phyloP scores from a whole-genome alignment of 768 basidiomycete species.

The Rhodotorula kratochvilovae region DNA sequence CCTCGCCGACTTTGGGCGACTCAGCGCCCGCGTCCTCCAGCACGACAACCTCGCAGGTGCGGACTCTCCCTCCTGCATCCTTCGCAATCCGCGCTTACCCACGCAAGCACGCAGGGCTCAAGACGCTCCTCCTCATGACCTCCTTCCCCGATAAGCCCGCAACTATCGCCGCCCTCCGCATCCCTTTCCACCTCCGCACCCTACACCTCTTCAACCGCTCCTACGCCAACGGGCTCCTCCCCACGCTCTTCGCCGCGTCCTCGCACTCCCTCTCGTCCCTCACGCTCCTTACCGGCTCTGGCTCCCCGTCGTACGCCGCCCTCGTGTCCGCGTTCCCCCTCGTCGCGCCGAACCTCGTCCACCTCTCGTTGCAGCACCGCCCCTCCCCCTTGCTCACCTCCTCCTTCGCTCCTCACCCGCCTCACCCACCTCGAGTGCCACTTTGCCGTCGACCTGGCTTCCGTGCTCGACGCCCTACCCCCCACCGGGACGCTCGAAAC shows the following conservation, averaged over 20 bases:
- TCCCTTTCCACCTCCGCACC: conserved; percentile 24
- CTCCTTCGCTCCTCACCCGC: background rate
- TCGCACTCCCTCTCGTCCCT: conserved; percentile 10
- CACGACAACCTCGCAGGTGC: conserved; percentile 21
- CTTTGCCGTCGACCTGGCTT: conserved; percentile 16
- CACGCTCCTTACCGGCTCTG: conserved; percentile 9
- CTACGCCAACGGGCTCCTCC: conserved; percentile 12
- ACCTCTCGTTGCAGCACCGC: conserved; percentile 26
- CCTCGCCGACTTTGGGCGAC: conserved; percentile 29
- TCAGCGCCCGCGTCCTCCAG: conserved; percentile 16
- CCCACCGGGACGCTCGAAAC: background rate
- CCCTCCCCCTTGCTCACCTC: conserved; percentile 2
- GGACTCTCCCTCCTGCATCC: background rate
- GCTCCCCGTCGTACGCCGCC: conserved; percentile 15
- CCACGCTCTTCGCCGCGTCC: conserved; percentile 6
- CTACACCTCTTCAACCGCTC: conserved; percentile 20
- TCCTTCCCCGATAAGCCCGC: conserved; percentile 27
- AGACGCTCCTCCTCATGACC: conserved; percentile 11
- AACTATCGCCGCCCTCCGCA: background rate
- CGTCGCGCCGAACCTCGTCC: conserved; percentile 14
- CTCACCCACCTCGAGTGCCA: conserved; percentile 6
- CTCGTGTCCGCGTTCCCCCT: conserved; percentile 13
- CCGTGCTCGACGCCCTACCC: conserved; percentile 9
- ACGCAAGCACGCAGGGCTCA: background rate
- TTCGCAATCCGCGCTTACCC: too few species aligned